phyloP scores from a whole-genome alignment of 208 protist genomes.

The Blechomonas ayalai region DNA sequence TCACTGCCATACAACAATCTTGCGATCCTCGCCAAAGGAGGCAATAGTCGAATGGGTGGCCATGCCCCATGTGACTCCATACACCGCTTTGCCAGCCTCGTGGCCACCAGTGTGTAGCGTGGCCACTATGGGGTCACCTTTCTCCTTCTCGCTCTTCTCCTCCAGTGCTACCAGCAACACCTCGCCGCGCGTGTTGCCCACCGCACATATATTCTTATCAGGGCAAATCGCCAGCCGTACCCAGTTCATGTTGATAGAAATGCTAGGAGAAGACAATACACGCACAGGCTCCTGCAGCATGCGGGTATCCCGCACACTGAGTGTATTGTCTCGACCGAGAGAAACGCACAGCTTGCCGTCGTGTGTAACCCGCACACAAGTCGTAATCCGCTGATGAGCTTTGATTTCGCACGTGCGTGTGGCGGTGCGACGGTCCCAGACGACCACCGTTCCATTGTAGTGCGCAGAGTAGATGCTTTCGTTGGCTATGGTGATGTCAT shows the following conservation, averaged over 20 bases:
- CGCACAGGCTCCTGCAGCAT: slow-evolving; percentile 25
- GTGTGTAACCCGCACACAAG: slow-evolving; percentile 42
- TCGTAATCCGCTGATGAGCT: slow-evolving; percentile 39
- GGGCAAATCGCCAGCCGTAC: slow-evolving; percentile 36
- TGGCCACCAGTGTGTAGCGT: background rate
- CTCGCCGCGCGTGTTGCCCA: slow-evolving; percentile 25
- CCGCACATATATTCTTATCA: slow-evolving; percentile 27
- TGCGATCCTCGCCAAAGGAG: slow-evolving; percentile 24
- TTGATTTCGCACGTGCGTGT: slow-evolving; percentile 11
- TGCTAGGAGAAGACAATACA: slow-evolving; percentile 16
- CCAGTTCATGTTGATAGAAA: slow-evolving; percentile 45
- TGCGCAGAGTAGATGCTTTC: slow-evolving; percentile 56
- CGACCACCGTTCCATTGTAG: slow-evolving; percentile 54
- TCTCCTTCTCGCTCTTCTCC: slow-evolving; percentile 2
- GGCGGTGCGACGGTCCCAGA: slow-evolving; percentile 51
- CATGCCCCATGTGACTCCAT: background rate
- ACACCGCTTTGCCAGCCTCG: background rate
- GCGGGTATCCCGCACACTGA: slow-evolving; percentile 61
- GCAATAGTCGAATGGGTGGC: slow-evolving; percentile 1
- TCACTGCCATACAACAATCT: slow-evolving; percentile 29
- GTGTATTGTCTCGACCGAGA: slow-evolving; percentile 41
- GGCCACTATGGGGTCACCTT: slow-evolving; percentile 4
- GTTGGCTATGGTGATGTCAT: slow-evolving; percentile 44
- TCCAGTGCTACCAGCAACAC: slow-evolving; percentile 11
- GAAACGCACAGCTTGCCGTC: slow-evolving; percentile 42